These are phyloP conservation scores for Trichoderma aggressivum DNA, from an alignment of 2,329 filamentous ascomycete genomes.

Conservation along the genomic window DNA sequence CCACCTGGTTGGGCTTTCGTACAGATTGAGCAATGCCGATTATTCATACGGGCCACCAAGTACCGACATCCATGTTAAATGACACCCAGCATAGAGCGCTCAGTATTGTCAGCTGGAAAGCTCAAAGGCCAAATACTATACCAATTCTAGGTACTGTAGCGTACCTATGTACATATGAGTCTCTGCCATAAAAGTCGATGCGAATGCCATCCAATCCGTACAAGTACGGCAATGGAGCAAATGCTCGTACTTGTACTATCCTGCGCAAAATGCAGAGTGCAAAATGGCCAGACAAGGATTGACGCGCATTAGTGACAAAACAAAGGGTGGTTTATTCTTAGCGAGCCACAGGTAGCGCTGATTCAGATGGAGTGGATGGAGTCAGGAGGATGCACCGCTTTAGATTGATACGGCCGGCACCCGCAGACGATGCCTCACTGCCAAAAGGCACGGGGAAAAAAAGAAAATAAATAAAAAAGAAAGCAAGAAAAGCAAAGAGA, in stretches of 20 bases:
- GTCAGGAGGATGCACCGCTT: neutral
- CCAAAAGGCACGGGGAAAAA: neutral
- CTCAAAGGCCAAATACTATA: neutral
- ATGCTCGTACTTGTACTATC: too few relatives aligned
- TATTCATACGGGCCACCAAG: neutral
- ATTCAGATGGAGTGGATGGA: slow-evolving; percentile 5
- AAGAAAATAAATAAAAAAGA: neutral
- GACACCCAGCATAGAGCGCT: neutral
- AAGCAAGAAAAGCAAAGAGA: neutral
- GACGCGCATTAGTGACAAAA: neutral
- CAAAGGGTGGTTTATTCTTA: slow-evolving; percentile 8
- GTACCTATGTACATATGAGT: neutral
- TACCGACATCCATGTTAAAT: neutral
- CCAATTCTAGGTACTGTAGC: neutral
- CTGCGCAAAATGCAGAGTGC: neutral
- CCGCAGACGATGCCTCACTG: neutral
- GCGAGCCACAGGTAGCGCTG: slow-evolving; percentile 16
- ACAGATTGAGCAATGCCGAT: neutral
- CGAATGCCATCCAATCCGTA: neutral
- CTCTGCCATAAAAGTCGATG: neutral
- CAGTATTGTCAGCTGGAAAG: neutral
- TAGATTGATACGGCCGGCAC: neutral
- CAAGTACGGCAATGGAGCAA: neutral
- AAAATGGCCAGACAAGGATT: neutral
- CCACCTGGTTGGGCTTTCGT: neutral